phyloP scores from a whole-genome alignment of 768 basidiomycete species.

The Termitomyces sp. region DNA sequence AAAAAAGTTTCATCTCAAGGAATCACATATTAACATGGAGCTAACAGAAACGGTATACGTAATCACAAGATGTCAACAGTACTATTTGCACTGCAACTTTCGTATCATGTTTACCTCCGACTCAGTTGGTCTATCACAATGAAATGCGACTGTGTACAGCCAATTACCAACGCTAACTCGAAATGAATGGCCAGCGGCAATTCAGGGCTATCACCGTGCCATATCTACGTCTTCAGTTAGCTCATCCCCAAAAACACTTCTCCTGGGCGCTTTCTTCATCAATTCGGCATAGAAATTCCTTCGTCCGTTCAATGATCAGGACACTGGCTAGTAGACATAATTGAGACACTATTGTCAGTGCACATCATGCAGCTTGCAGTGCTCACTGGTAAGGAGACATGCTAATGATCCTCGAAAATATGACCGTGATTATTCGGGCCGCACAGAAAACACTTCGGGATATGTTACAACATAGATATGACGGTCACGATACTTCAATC shows the following conservation, averaged over 20 bases:
- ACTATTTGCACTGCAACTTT: constrained; percentile 14
- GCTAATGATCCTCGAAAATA: neutral
- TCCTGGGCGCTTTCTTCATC: neutral
- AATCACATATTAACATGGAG: constrained; percentile 22
- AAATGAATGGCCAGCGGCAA: neutral
- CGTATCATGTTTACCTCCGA: constrained; percentile 24
- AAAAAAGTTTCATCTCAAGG: constrained; percentile 25
- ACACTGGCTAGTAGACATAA: neutral
- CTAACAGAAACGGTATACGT: constrained; percentile 17
- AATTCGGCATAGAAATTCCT: neutral
- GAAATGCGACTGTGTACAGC: constrained; percentile 17
- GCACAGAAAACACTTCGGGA: neutral
- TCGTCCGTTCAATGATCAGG: neutral
- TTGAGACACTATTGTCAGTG: neutral
- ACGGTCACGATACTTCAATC: neutral
- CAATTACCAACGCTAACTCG: constrained; percentile 6
- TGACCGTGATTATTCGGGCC: neutral
- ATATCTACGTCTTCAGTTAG: neutral
- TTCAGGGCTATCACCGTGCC: neutral
- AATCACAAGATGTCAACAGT: constrained; percentile 1
- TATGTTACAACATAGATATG: neutral
- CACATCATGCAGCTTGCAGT: neutral
- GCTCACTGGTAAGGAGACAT: neutral
- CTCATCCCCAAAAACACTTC: neutral
- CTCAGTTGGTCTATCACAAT: constrained; percentile 9